Base-by-base conservation (phyloP, 192 early-diverging fungal species). In the Dimargaris xerosporica region DNA sequence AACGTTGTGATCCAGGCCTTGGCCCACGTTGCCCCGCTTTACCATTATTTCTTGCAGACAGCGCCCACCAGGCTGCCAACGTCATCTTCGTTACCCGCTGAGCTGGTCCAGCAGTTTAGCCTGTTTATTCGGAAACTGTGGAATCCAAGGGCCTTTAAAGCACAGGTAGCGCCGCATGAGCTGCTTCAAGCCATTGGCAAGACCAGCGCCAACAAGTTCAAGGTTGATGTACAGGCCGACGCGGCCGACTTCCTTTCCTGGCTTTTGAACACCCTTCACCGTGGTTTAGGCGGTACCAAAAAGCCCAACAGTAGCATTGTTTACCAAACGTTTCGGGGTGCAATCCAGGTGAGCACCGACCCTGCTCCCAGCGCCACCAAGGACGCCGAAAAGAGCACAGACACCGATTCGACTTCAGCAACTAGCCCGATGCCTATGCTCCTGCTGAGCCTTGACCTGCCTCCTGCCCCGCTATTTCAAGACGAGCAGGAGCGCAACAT, bases 121-220 rank as follows among this genome's bases (percentile, higher is more conserved):
- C 77, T 82, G 61, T 65, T 96, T 29, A 69, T 94, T 7, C 82
- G 91, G 44, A 94, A 91, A 64, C 86, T 98, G 62, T 96, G 93
- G 93, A 94, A 91, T 68, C 79, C 88, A 52, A 73, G 79, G 30
- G 90, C 89, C 15, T 94, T 94, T 66, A 95, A 95, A 60, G 87
- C 87, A 0, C 96, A 98, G 75, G 87, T 95, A 44, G 89, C 87
- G 68, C 96, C 94, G 6, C 96, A 98, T 69, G 96, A 98, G 66
- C 69, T 96, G 1, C 69, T 94, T 3, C 95, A 98, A 80, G 95
- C 96, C 77, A 82, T 94, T 17, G 80, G 82, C 4, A 89, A 82
- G 63, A 82, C 88, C 1, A 91, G 89, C 68, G 77, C 82, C 19
- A 82, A 86, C 48, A 70, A 78, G 48, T 98, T 95, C 69, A 79